Conservation (phyloP, 345 rosid species). For the Kandelia obovata region DNA sequence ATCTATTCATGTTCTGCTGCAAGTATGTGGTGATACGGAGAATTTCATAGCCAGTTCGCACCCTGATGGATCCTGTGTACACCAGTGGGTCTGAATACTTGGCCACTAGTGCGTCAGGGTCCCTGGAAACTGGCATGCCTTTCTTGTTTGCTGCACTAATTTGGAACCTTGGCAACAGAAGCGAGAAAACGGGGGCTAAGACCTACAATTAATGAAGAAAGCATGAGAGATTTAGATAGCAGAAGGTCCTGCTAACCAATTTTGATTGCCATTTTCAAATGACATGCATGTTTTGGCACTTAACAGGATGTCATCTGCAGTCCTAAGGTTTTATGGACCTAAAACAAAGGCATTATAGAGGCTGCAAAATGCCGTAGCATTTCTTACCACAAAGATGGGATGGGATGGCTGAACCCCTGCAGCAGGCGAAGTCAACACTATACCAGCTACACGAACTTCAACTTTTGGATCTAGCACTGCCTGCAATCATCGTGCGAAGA, state of each 20-base stretch:
- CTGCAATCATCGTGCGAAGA: conserved; percentile 9
- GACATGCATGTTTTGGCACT: not conserved
- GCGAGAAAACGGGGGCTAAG: conserved; percentile 26
- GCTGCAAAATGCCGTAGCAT: not conserved
- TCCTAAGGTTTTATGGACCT: not conserved
- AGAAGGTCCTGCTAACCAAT: not conserved
- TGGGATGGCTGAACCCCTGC: conserved; percentile 38
- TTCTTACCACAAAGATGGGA: conserved; percentile 26
- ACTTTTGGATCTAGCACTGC: conserved; percentile 29
- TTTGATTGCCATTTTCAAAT: not conserved
- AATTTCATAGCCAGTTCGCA: conserved; percentile 32
- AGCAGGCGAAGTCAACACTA: conserved; percentile 29
- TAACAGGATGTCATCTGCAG: not conserved
- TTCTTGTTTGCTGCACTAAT: conserved; percentile 28
- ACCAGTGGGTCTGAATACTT: conserved; percentile 33
- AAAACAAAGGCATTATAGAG: not conserved
- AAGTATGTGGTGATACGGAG: conserved; percentile 19
- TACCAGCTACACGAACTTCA: conserved; percentile 20
- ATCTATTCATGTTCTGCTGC: conserved; percentile 23
- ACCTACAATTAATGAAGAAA: conserved; percentile 8
- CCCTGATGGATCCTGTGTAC: conserved; percentile 28
- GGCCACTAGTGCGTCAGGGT: conserved; percentile 28
- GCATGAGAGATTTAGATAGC: not conserved
- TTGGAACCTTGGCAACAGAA: conserved; percentile 26
- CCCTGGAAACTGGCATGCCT: conserved; percentile 28